Base-by-base conservation (phyloP, 495 filamentous ascomycete genomes). In the Saxophila tyrrhenica region DNA sequence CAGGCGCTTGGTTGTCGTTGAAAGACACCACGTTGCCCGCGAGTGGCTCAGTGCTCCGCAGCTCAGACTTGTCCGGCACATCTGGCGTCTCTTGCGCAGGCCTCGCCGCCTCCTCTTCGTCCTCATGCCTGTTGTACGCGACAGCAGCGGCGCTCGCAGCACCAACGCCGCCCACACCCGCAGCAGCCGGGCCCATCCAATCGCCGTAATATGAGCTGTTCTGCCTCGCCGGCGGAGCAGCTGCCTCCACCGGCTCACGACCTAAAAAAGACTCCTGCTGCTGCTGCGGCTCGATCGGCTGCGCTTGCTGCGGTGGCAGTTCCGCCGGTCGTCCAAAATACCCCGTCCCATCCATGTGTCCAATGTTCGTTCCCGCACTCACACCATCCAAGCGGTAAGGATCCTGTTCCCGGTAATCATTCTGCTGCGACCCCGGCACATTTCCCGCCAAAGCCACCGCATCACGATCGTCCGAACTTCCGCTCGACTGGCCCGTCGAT, bases 391-490 rank as follows among this genome's bases (percentile, higher is more conserved):
- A 22, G 5, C 29, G 22, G 41, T 60, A 60, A 23, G 58, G 58
- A 48, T 60, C 43, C 21, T 49, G 16, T 3, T 22, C 58, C 8
- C 20, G 17, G 10, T 24, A 39, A 25, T 44, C 21, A 45, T 59
- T 50, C 29, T 35, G 29, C 19, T 10, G 13, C 16, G 58, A 53
- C 50, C 55, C 51, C 54, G 56, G 62, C 58, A 55, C 8, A 1
- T 21, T 74, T 8, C 71, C 74, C 11, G 78, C 77, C 15, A 74
- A 72, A 19, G 80, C 81, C 60, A 80, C 71, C 50, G 81, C 64
- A 51, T 74, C 71, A 41, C 69, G 67, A 62, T 85, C 84, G 41
- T 79, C 81, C 44, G 85, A 87, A 65, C 82, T 77, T 23, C 73
- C 81, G 71, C 54, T 57, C 19, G 48, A 56, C 10, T 47, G 58